Evolutionary conservation across 2,329 filamentous ascomycete genomes (phyloP).

Genomic region (Chrysosporium keratinophilum): DNA sequence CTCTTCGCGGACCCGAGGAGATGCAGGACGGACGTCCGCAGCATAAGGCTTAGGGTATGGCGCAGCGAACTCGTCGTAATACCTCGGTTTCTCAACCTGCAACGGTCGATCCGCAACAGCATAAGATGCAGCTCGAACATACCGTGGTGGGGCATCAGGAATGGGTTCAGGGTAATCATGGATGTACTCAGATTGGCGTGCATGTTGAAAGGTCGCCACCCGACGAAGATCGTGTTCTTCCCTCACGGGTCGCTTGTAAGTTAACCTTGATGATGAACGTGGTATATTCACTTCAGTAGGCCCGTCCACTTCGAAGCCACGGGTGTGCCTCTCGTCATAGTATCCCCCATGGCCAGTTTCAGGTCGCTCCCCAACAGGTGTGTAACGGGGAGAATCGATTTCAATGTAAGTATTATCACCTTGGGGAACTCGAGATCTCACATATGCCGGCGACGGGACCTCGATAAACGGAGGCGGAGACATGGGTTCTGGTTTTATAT

Average conservation of each 20-base stretch:
- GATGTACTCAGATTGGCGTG: conserved; percentile 33
- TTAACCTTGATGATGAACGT: conserved; percentile 33
- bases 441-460: conserved; percentile 27
- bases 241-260: conserved; percentile 28
- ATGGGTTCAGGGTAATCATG: conserved; percentile 38
- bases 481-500: conserved; percentile 53
- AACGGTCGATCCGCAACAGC: conserved; percentile 31
- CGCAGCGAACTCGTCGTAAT: conserved; percentile 31
- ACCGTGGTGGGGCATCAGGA: conserved; percentile 28
- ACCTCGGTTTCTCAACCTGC: conserved; percentile 27
- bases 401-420: conserved; percentile 42
- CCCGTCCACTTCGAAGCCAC: conserved; percentile 20
- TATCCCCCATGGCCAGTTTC: conserved; percentile 25
- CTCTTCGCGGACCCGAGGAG: conserved; percentile 30
- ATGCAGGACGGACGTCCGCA: conserved; percentile 18
- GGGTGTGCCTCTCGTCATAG: conserved; percentile 29
- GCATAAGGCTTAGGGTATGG: conserved; percentile 18
- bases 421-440: conserved; percentile 29
- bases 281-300: conserved; percentile 26
- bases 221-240: conserved; percentile 39
- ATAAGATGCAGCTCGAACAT: conserved; percentile 33
- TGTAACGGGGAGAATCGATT: conserved; percentile 34
- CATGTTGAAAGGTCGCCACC: conserved; percentile 39
- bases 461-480: conserved; percentile 49
- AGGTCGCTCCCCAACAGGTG: conserved; percentile 27